Percentiles rank a stretch among this genome's conserved stretches.
Conservation (phyloP, 2,329 filamentous ascomycete species). For the Dothideomycetes sp. region DNA sequence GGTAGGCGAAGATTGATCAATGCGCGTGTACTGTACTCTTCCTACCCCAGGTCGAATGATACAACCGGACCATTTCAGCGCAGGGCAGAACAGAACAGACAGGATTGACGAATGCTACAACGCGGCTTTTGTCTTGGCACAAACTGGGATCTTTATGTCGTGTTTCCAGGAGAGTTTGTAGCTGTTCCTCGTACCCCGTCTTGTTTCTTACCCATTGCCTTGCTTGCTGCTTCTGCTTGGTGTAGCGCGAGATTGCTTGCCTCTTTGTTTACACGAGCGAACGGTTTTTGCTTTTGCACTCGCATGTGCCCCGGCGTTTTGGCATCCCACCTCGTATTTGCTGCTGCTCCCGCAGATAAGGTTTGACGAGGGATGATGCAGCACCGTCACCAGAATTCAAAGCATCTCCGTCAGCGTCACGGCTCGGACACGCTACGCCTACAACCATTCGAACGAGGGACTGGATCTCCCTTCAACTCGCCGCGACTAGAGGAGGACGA, state of each 20-base stretch:
- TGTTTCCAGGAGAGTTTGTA: too few relatives aligned
- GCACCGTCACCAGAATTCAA: constrained; percentile 6
- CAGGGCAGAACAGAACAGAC: not conserved
- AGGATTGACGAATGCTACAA: not conserved
- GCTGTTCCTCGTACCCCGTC: too few relatives aligned
- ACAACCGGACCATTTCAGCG: not conserved
- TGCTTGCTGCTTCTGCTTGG: too few relatives aligned
- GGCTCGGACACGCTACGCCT: constrained; percentile 11
- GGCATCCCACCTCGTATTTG: too few relatives aligned
- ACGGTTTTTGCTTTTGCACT: too few relatives aligned
- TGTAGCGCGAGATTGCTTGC: too few relatives aligned
- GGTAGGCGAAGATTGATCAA: too few relatives aligned
- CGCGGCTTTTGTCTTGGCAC: not conserved
- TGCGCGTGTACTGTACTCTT: too few relatives aligned
- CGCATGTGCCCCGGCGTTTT: too few relatives aligned
- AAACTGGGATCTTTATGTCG: not conserved
- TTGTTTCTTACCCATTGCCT: too few relatives aligned
- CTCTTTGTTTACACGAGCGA: too few relatives aligned
- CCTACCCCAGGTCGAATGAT: not conserved
- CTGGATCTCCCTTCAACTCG: constrained; percentile 4
- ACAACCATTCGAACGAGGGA: constrained; percentile 4
- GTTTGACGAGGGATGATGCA: not conserved
- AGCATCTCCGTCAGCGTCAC: constrained; percentile 17
- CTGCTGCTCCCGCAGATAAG: too few relatives aligned
- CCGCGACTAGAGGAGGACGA: constrained; percentile 8